These are phyloP conservation scores for Aureobasidium sp. DNA, from an alignment of 2,329 filamentous ascomycete genomes.

Conservation along the genomic window DNA sequence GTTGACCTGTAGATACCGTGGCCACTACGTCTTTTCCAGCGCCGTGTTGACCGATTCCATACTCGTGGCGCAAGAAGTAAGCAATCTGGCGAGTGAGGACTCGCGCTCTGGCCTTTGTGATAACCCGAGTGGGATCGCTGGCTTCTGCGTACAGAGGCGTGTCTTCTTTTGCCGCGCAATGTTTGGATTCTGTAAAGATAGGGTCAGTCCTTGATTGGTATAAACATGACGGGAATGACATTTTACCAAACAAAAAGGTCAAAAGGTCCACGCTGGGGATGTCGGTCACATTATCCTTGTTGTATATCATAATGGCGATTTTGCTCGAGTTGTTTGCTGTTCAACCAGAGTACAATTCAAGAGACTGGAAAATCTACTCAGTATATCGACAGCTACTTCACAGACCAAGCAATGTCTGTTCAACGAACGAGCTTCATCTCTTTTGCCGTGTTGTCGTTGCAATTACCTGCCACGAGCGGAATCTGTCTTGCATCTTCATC, in stretches of 20 bases:
- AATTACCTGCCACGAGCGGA: neutral
- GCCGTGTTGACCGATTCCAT: conserved; percentile 45
- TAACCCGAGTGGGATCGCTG: conserved; percentile 46
- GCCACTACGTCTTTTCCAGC: conserved; percentile 49
- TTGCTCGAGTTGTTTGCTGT: neutral
- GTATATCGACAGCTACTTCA: neutral
- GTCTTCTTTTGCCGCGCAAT: conserved; percentile 38
- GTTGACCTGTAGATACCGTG: conserved; percentile 51
- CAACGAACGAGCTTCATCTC: neutral
- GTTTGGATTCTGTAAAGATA: conserved; percentile 20
- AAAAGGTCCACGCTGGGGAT: conserved; percentile 35
- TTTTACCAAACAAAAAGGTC: conserved; percentile 37
- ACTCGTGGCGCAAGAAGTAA: conserved; percentile 48
- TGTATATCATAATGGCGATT: neutral
- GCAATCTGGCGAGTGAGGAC: conserved; percentile 47
- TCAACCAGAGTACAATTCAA: neutral
- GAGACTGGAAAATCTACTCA: too few relatives aligned
- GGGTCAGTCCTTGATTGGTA: neutral
- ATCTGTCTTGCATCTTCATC: neutral
- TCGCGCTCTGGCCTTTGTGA: conserved; percentile 49
- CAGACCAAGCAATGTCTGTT: too few relatives aligned
- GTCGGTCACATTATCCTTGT: conserved; percentile 10
- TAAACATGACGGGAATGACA: neutral
- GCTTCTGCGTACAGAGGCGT: conserved; percentile 53
- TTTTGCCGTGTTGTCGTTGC: neutral